Evolutionary conservation across 2,329 filamentous ascomycete species (phyloP).

Genomic region (Colletotrichum orbiculare): DNA sequence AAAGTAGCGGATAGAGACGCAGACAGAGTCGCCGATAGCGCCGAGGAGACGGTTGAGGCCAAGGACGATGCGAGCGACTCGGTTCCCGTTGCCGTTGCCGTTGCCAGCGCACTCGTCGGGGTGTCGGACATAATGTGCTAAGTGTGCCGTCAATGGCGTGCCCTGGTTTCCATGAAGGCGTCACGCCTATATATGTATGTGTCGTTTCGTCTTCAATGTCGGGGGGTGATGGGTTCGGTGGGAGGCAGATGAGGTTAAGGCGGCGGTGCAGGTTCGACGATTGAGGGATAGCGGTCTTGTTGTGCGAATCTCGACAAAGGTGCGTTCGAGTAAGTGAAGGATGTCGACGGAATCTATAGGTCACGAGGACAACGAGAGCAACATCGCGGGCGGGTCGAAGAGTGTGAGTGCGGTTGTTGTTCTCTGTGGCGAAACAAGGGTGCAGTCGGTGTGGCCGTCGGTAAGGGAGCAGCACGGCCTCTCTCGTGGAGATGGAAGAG

Average conservation of each 20-base stretch:
- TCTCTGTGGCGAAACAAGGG: background rate
- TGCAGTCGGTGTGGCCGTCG: background rate
- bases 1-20: slow-evolving; percentile 16
- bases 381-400: slow-evolving; percentile 4
- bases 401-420: background rate
- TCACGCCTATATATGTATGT: background rate
- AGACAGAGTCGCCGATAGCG: slow-evolving; percentile 20
- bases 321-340: no score
- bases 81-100: slow-evolving; percentile 20
- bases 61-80: slow-evolving; percentile 14
- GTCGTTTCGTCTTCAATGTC: background rate
- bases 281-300: no score
- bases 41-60: slow-evolving; percentile 40
- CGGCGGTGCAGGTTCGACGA: background rate
- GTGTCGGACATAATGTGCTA: slow-evolving; percentile 27
- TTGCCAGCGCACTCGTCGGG: slow-evolving; percentile 33
- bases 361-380: slow-evolving; percentile 13
- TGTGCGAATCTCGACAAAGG: no score
- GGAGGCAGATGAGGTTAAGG: background rate
- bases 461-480: background rate
- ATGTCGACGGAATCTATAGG: background rate
- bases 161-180: background rate
- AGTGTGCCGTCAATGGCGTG: background rate
- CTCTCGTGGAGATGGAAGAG: no score
- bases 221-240: background rate